Evolutionary conservation across 176 grass and related monocot genomes (phyloP), one percentile per base, ranked within the genome.

Genomic region (Avena sativa): DNA sequence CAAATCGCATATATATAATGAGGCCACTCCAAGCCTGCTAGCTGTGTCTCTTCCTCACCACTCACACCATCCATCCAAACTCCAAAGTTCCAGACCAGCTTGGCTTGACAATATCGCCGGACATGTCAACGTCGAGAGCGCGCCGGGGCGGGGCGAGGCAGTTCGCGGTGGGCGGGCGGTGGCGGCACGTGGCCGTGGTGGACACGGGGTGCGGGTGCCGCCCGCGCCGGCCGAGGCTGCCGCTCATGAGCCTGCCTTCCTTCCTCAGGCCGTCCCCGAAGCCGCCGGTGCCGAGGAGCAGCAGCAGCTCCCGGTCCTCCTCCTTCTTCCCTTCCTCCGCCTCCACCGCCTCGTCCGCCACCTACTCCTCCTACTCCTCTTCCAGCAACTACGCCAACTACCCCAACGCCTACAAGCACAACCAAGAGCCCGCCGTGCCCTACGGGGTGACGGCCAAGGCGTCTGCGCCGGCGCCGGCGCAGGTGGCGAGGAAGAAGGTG

Each of bases 181-280:
- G 75, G 81, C 86, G 90, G 0, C 86, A 88, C 86, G 86, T 85
- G 61, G 70, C 86, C 5, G 82, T 91, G 8, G 90, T 91, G 3
- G 90, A 91, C 82, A 15, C 82, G 5, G 90, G 86, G 61, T 91
- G 90, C 86, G 86, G 90, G 9, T 88, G 86, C 90, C 86, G 90
- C 12, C 90, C 86, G 44, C 90, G 85, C 19, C 76, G 82, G 0
- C 70, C 82, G 3, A 20, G 86, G 28, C 71, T 75, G 82, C 86
- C 84, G 50, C 86, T 88, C 28, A 86, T 79, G 62, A 68, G 81
- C 81, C 77, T 91, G 3, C 90, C 90, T 0, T 81, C 90, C 28
- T 91, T 91, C 82, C 86, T 91, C 61, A 47, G 86, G 26, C 90
- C 90, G 1, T 85, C 89, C 2, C 32, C 84, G 10, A 87, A 90